phyloP scores from a whole-genome alignment of 768 basidiomycete genomes.

The Boletus tylopilopsis region DNA sequence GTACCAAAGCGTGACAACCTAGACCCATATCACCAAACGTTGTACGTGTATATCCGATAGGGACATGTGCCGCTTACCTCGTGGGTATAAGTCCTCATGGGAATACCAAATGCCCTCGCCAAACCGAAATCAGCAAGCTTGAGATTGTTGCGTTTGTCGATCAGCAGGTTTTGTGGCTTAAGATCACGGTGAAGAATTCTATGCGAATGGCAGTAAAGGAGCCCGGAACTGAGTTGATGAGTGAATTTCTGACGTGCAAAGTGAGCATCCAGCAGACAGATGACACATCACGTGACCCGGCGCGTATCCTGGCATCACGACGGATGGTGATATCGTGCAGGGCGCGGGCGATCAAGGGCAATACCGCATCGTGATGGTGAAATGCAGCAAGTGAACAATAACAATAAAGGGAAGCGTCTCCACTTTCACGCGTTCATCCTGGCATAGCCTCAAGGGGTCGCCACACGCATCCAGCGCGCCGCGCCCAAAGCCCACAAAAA shows the following conservation, averaged over 20 bases:
- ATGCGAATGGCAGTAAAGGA: conserved; percentile 93
- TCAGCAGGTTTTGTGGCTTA: conserved; percentile 94
- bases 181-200: conserved; percentile 96
- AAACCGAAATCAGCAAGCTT: conserved; percentile 97
- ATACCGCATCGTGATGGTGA: conserved; percentile 1
- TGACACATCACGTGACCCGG: conserved; percentile 30
- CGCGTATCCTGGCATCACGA: conserved; percentile 25
- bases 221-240: conserved; percentile 84
- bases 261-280: conserved; percentile 11
- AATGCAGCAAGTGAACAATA: conserved; percentile 8
- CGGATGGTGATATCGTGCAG: conserved; percentile 18
- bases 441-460: conserved; percentile 5
- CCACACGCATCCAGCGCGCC: no score
- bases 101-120: conserved; percentile 96
- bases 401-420: background rate
- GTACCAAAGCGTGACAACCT: conserved; percentile 99
- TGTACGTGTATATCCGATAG: background rate
- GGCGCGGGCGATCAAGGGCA: background rate
- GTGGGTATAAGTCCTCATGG: conserved; percentile 98
- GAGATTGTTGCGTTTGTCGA: conserved; percentile 84
- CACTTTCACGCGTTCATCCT: conserved; percentile 24
- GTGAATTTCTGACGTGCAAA: conserved; percentile 81
- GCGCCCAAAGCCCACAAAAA: background rate
- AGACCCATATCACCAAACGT: conserved; percentile 8
- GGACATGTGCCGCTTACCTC: conserved; percentile 58